These are phyloP conservation scores for Penicillium coprophilum DNA, from an alignment of 495 filamentous ascomycete genomes.

Conservation along the genomic window DNA sequence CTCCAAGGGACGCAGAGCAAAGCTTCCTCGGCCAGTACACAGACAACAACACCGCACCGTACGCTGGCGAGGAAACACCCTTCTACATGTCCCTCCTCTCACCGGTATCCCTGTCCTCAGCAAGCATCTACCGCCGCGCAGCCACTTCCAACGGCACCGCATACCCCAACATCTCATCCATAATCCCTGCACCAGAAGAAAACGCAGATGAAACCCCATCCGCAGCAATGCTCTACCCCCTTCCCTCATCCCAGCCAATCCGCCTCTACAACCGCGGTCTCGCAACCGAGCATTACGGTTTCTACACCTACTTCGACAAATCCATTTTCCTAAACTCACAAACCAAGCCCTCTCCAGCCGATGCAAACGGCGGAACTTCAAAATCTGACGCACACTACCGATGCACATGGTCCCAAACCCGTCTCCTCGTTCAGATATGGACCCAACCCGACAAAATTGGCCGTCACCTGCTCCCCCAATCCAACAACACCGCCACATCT, in stretches of 20 bases:
- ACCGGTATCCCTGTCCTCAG: conserved; percentile 27
- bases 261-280: conserved; percentile 81
- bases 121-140: conserved; percentile 27
- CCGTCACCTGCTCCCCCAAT: conserved; percentile 42
- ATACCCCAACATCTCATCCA: conserved; percentile 50
- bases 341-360: conserved; percentile 43
- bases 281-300: conserved; percentile 83
- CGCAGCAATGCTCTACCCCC: conserved; percentile 64
- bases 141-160: conserved; percentile 15
- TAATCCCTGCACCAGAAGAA: conserved; percentile 60
- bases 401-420: conserved; percentile 80
- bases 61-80: conserved; percentile 52
- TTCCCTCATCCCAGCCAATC: conserved; percentile 72
- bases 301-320: conserved; percentile 89
- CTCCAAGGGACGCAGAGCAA: conserved; percentile 67
- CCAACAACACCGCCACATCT: conserved; percentile 10
- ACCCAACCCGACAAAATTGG: conserved; percentile 53
- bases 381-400: conserved; percentile 60
- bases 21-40: conserved; percentile 81
- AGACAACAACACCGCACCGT: conserved; percentile 62
- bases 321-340: conserved; percentile 72
- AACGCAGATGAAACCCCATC: conserved; percentile 69
- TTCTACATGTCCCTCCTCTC: conserved; percentile 51
- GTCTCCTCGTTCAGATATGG: conserved; percentile 91
- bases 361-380: conserved; percentile 64